Evolutionary conservation across 805 yeast species (phyloP), one percentile per base, ranked within the genome.

Genomic region (Spencermartinsiella europaea): DNA sequence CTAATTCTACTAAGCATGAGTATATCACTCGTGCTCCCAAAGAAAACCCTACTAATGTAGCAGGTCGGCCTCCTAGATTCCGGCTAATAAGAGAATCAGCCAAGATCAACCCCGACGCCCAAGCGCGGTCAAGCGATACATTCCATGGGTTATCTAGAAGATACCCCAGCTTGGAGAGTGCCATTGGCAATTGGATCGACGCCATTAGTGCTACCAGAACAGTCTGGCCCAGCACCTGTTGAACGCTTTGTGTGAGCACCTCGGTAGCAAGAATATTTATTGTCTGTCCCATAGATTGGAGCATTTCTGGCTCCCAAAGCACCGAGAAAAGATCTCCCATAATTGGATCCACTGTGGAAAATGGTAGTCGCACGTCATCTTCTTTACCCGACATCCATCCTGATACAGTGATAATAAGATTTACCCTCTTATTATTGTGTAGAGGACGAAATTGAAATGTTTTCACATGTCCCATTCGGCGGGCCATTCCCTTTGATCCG

Each of bases 301-400:
- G 79, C 93, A 93, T 87, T 55, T 93, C 99, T 0, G 99, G 99
- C 65, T 93, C 99, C 99, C 99, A 93, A 40, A 86, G 69, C 5
- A 93, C 71, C 0, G 98, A 88, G 57, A 84, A 86, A 55, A 93
- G 68, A 63, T 93, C 99, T 15, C 99, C 99, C 91, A 91, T 89
- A 0, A 91, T 87, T 0, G 99, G 99, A 61, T 95, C 99, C 5
- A 93, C 85, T 0, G 99, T 93, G 1, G 96, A 85, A 61, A 90
- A 93, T 1, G 99, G 99, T 52, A 93, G 74, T 61, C 99, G 75
- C 17, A 93, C 91, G 74, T 93, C 99, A 79, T 93, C 99, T 57
- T 81, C 79, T 49, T 81, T 83, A 63, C 96, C 95, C 45, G 83
- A 83, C 91, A 93, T 89, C 99, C 99, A 93, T 1, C 99, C 99